Conservation (phyloP, 768 basidiomycete genomes). For the Mycena leptocephala region DNA sequence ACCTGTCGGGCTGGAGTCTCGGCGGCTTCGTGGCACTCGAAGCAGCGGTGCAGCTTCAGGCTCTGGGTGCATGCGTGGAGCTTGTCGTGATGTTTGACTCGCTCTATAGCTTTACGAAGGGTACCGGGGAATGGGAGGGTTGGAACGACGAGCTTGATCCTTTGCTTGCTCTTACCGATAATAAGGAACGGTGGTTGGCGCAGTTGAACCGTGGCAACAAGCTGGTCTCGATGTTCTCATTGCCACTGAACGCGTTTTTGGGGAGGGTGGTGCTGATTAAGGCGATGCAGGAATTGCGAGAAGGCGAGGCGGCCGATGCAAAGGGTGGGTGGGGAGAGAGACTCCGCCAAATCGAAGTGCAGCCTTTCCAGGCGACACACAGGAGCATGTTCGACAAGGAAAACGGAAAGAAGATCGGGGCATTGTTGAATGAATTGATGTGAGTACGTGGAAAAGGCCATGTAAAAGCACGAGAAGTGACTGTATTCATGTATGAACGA, state of each 20-base stretch:
- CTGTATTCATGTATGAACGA: too few species aligned
- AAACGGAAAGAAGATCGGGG: conserved; percentile 1
- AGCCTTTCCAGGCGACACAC: background rate
- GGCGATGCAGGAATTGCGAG: background rate
- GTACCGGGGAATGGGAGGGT: background rate
- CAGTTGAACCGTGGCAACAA: conserved; percentile 2
- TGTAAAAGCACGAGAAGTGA: too few species aligned
- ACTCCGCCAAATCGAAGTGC: conserved; percentile 1
- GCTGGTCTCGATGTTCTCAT: background rate
- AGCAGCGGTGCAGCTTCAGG: background rate
- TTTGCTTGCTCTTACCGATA: background rate
- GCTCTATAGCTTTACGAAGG: background rate
- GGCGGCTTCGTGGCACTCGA: conserved; percentile 9
- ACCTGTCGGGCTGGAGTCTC: conserved; percentile 4
- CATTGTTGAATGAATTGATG: background rate
- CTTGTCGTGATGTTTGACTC: conserved; percentile 4
- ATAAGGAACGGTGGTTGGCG: conserved; percentile 6
- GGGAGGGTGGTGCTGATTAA: conserved; percentile 3
- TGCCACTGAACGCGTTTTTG: background rate
- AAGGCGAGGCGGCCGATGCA: conserved; percentile 5
- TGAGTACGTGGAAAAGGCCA: too few species aligned
- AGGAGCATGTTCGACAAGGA: background rate
- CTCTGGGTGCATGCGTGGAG: background rate
- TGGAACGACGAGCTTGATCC: conserved; percentile 8
- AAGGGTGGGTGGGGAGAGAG: conserved; percentile 4